Evolutionary conservation across 2,329 filamentous ascomycete species (phyloP), one percentile per base, ranked within the genome.

Genomic region (Sporothrix pallida): DNA sequence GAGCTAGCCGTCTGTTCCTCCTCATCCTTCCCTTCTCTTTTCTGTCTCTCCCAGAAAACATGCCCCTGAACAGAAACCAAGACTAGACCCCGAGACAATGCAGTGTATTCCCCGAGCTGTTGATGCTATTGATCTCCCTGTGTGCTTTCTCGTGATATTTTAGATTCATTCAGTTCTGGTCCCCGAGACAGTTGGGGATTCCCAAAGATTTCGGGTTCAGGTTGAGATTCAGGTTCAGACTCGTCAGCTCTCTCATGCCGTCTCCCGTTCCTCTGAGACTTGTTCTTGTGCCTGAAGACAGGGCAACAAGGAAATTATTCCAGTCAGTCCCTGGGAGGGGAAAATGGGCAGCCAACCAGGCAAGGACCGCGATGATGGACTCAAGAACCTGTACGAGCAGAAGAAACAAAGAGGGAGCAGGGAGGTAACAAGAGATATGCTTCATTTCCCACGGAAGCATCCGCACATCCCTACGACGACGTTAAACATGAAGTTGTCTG

Each of bases 51-150:
- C 23, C 58, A 17, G 6, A 37, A 17, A n/a, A 8, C 15, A 62
- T 2, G 17, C 4, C 58, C 60, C 9, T 63, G 31, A 20, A 52
- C 48, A 17, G 48, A n/a, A 8, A 31, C 15, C 20, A 12, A 23
- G 26, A 42, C 58, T 42, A n/a, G 46, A 68, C 65, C 65, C 65
- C 65, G 65, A 68, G 65, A 68, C 65, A 68, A 37, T 52, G 48
- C 65, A 68, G 65, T 68, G 65, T 37, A 68, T 52, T 68, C 26
- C 63, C 65, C 65, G 46, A 37, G 20, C 44, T n/a, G 10, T 17
- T 8, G 20, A 48, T 23, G 20, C 44, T n/a, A 4, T 17, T 8
- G 20, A 48, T 23, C 9, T 13, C 9, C 7, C 5, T 13, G 2
- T 62, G 17, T 37, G 13, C 15, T 37, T 60, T 26, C 3, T 58